These are phyloP conservation scores for Vicia faba DNA, from an alignment of 306 rosid species.

Conservation along the genomic window DNA sequence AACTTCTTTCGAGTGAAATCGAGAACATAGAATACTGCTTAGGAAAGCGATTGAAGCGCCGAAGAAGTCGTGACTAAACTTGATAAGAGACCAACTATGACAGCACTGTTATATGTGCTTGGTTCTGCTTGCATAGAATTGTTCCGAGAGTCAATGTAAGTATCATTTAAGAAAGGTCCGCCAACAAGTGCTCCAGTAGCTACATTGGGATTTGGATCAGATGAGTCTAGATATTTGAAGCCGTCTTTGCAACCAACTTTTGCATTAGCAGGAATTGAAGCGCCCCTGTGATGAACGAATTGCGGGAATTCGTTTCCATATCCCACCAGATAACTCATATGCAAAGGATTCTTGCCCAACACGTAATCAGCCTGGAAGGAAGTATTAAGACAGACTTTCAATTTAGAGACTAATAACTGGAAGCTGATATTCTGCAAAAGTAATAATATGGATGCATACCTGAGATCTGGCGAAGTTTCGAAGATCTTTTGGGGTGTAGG, in stretches of 20 bases:
- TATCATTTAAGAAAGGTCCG: constrained; percentile 83
- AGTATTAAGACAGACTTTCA: constrained; percentile 27
- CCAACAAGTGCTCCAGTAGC: constrained; percentile 96
- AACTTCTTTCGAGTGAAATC: neutral
- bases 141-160: constrained; percentile 76
- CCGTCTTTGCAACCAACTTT: constrained; percentile 75
- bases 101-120: constrained; percentile 86
- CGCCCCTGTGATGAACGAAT: constrained; percentile 96
- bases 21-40: constrained; percentile 26
- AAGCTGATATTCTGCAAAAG: constrained; percentile 16
- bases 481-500: constrained; percentile 69
- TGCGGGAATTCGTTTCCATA: constrained; percentile 81
- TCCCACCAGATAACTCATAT: constrained; percentile 85
- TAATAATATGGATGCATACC: constrained; percentile 51
- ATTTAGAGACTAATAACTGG: constrained; percentile 16
- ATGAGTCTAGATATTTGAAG: constrained; percentile 65
- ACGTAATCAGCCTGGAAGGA: constrained; percentile 81
- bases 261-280: constrained; percentile 74
- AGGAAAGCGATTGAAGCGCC: constrained; percentile 64
- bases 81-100: constrained; percentile 84
- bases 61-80: constrained; percentile 93
- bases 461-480: constrained; percentile 78
- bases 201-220: constrained; percentile 79
- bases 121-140: constrained; percentile 89
- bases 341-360: constrained; percentile 83